Conservation (phyloP, 352 stramenopile species). For the Pythium rhizo-oryzae region DNA sequence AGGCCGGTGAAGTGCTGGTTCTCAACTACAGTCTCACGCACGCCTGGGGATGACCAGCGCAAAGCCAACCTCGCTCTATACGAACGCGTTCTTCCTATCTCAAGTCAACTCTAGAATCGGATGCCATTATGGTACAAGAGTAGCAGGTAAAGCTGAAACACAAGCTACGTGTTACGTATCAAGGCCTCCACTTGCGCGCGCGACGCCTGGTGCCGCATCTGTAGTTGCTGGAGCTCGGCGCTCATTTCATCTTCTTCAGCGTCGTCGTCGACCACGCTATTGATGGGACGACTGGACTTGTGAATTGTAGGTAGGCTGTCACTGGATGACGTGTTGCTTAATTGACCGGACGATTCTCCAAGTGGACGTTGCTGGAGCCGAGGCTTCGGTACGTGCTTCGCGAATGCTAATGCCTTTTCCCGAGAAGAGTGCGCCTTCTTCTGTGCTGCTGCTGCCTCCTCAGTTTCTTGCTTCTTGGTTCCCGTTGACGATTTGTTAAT, state of each 20-base stretch:
- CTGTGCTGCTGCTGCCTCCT: constrained; percentile 14
- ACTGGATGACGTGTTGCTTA: constrained; percentile 20
- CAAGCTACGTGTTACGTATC: constrained; percentile 34
- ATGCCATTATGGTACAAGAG: constrained; percentile 11
- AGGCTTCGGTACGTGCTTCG: constrained; percentile 82
- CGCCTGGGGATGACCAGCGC: constrained; percentile 62
- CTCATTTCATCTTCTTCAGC: constrained; percentile 62
- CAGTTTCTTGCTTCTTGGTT: constrained; percentile 37
- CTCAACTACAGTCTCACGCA: constrained; percentile 89
- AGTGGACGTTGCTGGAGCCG: constrained; percentile 32
- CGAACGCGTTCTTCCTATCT: neutral
- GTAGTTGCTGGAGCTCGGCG: constrained; percentile 66
- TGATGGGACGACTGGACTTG: constrained; percentile 38
- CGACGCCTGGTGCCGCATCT: constrained; percentile 72
- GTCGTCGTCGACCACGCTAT: constrained; percentile 59
- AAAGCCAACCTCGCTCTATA: neutral
- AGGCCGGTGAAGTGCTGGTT: constrained; percentile 78
- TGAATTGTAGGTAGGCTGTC: constrained; percentile 32
- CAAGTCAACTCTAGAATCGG: neutral
- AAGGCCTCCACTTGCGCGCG: constrained; percentile 74
- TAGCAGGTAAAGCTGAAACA: too few species aligned
- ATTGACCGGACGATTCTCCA: constrained; percentile 19
- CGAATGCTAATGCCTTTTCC: constrained; percentile 77
- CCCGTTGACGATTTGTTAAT: constrained; percentile 65
- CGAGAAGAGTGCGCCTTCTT: constrained; percentile 61